A percentile compares a stretch with the other conserved stretches of the same genome.
Conservation (phyloP, 1,284 basidiomycete species). For the Phellinidium pouzarii region DNA sequence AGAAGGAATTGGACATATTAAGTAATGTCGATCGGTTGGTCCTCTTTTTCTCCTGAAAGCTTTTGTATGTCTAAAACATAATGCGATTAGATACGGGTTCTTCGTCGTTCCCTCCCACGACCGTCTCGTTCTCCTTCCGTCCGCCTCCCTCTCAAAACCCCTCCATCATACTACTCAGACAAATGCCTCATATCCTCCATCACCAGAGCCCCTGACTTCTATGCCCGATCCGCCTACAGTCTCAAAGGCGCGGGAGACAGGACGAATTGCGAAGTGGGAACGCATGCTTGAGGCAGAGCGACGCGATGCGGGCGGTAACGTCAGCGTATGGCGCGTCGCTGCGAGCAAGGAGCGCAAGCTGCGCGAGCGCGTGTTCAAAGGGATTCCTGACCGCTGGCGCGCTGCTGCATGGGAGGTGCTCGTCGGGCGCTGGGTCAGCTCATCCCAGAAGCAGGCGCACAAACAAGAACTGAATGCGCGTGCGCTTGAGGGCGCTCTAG, state of each 20-base stretch:
- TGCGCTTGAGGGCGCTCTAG: conserved; percentile 12
- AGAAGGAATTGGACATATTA: conserved; percentile 64
- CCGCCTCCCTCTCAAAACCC: conserved; percentile 55
- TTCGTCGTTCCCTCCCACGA: conserved; percentile 72
- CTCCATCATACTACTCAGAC: conserved; percentile 36
- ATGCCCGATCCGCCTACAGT: conserved; percentile 40
- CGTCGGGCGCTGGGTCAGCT: conserved; percentile 41
- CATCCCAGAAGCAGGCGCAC: conserved; percentile 36
- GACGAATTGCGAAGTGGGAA: conserved; percentile 81
- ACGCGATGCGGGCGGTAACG: conserved; percentile 72
- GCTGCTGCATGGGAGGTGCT: conserved; percentile 87
- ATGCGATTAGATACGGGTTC: conserved; percentile 71
- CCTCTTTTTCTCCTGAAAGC: neutral
- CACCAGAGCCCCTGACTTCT: conserved; percentile 33
- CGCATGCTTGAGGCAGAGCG: conserved; percentile 71
- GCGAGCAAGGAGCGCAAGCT: conserved; percentile 58
- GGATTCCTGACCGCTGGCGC: conserved; percentile 94
- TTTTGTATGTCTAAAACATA: conserved; percentile 5
- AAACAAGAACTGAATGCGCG: conserved; percentile 34
- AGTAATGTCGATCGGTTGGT: conserved; percentile 73
- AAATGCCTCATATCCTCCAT: conserved; percentile 22
- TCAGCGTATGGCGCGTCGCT: conserved; percentile 66
- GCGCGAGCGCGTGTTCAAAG: conserved; percentile 82
- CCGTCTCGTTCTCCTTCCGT: conserved; percentile 62
- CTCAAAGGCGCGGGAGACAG: conserved; percentile 54